Base-by-base conservation (phyloP, 495 filamentous ascomycete species). In the Trichoderma orchidacearum region DNA sequence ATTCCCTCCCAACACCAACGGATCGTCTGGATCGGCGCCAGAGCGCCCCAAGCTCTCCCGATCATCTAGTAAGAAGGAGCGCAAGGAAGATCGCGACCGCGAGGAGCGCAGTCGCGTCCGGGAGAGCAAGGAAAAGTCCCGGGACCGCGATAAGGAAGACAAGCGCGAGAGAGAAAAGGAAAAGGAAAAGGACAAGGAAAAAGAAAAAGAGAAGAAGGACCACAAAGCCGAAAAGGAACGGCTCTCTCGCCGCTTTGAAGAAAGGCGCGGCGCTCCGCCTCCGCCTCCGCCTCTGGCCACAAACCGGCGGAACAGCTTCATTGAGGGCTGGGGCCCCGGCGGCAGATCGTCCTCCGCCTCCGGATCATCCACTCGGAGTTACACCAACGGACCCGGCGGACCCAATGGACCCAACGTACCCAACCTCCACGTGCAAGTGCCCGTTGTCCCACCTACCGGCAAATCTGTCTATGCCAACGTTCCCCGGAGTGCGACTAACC, bases 231-330 rank as follows among this genome's bases (percentile, higher is more conserved):
- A 68, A 58, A 56, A 61, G 31, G 35, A 57, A 8, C 56, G 56
- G 9, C 56, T 52, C 21, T 51, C 56, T 5, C 30, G 56, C 45
- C 56, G 58, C 59, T 28, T 55, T 50, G 32, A 30, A 38, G 36
- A 53, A 55, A 15, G 61, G 63, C 48, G 64, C 58, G 53, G 59
- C 61, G 38, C 63, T 61, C 25, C 65, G 67, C 28, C 66, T 63
- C 58, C 60, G 56, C 35, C 66, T 62, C 50, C 64, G 66, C 41
- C 41, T 8, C 41, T 23, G 21, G 27, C 27, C 18, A 54, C 52
- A 57, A 56, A 53, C 52, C 64, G 60, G 11, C 66, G 62, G 56
- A 59, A 62, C 55, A 69, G 64, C 67, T 70, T 69, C 62, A 62
- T 70, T 27, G 69, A 70, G 59, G 64, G 66, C 13, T 54, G 67